Conservation (phyloP, 345 rosid genomes). For the Noccaea bulbosa region DNA sequence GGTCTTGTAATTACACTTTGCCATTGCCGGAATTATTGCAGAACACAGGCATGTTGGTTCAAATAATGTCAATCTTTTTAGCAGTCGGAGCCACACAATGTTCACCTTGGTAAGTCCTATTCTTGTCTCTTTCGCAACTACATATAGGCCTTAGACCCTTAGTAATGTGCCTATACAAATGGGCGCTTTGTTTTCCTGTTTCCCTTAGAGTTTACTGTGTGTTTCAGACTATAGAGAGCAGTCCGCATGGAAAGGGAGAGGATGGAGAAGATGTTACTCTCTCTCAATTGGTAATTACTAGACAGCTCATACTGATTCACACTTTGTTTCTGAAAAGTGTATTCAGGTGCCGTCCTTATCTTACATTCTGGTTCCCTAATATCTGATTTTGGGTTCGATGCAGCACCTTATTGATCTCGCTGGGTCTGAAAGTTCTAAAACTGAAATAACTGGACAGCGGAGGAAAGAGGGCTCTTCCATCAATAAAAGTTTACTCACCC, state of each 20-base stretch:
- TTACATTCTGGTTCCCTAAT: conserved; percentile 24
- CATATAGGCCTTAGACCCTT: conserved; percentile 5
- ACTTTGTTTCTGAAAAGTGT: conserved; percentile 29
- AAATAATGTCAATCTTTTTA: conserved; percentile 86
- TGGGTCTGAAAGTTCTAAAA: conserved; percentile 99
- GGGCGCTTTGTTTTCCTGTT: conserved; percentile 10
- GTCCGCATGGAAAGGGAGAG: conserved; percentile 89
- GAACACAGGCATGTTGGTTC: conserved; percentile 97
- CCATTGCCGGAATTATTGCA: conserved; percentile 42
- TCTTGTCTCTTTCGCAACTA: conserved; percentile 12
- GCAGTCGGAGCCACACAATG: conserved; percentile 98
- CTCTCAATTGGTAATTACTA: conserved; percentile 82
- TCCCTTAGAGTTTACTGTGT: conserved; percentile 12
- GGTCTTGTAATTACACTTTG: conserved; percentile 9
- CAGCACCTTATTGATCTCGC: conserved; percentile 99
- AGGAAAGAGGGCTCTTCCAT: conserved; percentile 99
- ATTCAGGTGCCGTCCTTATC: conserved; percentile 10
- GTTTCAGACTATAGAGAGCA: conserved; percentile 98
- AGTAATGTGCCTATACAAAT: conserved; percentile 27
- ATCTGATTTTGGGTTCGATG: conserved; percentile 34
- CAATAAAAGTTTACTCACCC: conserved; percentile 97
- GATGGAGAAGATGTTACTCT: conserved; percentile 87
- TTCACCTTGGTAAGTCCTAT: conserved; percentile 70
- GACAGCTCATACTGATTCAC: conserved; percentile 31
- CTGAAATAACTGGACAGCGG: conserved; percentile 92